Evolutionary conservation across 805 yeast species (phyloP), one percentile per base, ranked within the genome.

Genomic region (Starmerella geochares): DNA sequence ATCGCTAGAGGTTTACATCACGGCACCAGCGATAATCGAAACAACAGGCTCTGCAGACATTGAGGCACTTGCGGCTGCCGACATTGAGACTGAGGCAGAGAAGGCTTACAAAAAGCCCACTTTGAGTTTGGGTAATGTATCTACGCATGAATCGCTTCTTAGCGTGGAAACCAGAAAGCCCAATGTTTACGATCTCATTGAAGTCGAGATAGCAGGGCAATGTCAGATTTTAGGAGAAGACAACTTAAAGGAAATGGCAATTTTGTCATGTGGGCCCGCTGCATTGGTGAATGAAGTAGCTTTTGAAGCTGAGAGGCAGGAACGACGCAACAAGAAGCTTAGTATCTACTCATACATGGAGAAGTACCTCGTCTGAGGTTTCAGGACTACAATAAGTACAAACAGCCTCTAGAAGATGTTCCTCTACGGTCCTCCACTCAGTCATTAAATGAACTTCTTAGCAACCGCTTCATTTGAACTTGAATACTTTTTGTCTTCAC

Each of bases 301-400:
- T 6, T 40, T 40, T n/a, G 44, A 40, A 13, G 32, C 44, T 6
- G 44, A 40, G 33, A 40, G 44, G 25, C 44, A 40, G 16, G 44
- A 40, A n/a, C 44, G 44, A 10, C 14, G 32, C 2, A n/a, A 25
- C 33, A 16, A 19, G 24, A 19, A 19, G 4, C 33, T 40, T 2
- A 27, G 23, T 23, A 32, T 40, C 3, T 40, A 40, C 11, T 21
- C 33, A 3, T 40, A 40, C 23, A 17, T 40, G 44, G 44, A 40
- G 44, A 40, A 40, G 24, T 40, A 40, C 25, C 9, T 40, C 11
- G 37, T 33, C 21, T 33, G 37, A 33, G 35, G n/a, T n/a, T n/a
- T n/a, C n/a, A n/a, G n/a, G n/a, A n/a, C n/a, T n/a, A n/a, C n/a
- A n/a, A n/a, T n/a, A n/a, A n/a, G n/a, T n/a, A n/a, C n/a, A n/a